Conservation (phyloP, 2,329 filamentous ascomycete genomes). For the Periconia digitata region DNA sequence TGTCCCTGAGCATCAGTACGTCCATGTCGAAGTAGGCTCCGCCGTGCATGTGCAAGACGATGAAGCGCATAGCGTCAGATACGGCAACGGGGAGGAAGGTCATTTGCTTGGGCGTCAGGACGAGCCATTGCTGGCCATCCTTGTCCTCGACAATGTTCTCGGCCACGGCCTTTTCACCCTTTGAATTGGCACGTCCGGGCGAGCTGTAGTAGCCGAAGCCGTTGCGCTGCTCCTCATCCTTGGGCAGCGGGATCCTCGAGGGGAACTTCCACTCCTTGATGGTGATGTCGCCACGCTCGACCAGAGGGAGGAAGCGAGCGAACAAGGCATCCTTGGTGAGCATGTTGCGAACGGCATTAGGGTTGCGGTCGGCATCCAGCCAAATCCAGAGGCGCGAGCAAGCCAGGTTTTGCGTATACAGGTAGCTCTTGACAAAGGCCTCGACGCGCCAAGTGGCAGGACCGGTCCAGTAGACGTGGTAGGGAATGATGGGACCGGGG, state of each 20-base stretch:
- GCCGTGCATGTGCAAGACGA: conserved; percentile 57
- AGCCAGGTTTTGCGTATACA: conserved; percentile 59
- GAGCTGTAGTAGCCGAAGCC: conserved; percentile 54
- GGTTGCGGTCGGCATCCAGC: conserved; percentile 57
- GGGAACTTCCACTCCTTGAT: conserved; percentile 59
- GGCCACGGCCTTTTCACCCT: conserved; percentile 48
- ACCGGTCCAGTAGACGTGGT: conserved; percentile 60
- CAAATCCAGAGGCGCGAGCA: conserved; percentile 58
- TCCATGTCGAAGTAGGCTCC: conserved; percentile 61
- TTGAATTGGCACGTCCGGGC: conserved; percentile 46
- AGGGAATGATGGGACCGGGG: conserved; percentile 58
- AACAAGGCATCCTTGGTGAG: conserved; percentile 55
- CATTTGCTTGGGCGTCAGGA: conserved; percentile 58
- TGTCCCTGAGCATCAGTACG: conserved; percentile 56
- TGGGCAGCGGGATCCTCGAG: conserved; percentile 54
- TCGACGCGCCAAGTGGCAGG: conserved; percentile 60
- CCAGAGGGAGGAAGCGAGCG: conserved; percentile 55
- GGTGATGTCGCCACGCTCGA: conserved; percentile 55
- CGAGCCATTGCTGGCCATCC: conserved; percentile 55
- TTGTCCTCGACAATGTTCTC: conserved; percentile 56
- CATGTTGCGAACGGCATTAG: conserved; percentile 55
- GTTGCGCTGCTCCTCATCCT: conserved; percentile 50
- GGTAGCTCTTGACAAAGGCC: conserved; percentile 58
- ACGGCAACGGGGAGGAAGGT: conserved; percentile 61
- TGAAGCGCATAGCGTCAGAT: conserved; percentile 58